Evolutionary conservation across 2,329 filamentous ascomycete species (phyloP).

Genomic region (Fusarium tuaranense): DNA sequence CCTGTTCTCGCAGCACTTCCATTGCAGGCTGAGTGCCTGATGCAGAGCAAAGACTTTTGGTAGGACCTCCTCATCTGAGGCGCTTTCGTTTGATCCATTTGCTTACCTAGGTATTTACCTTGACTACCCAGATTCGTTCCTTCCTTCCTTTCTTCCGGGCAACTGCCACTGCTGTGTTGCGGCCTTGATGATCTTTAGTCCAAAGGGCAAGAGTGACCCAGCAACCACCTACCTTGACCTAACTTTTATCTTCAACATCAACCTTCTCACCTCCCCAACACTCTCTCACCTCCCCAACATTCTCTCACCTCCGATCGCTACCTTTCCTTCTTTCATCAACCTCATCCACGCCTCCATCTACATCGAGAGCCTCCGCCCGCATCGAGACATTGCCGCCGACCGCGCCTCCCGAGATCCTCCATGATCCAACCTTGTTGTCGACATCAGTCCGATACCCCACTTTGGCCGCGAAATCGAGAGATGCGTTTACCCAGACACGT

Average conservation of each 20-base stretch:
- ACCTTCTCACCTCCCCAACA: background rate
- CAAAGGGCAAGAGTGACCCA: constrained; percentile 25
- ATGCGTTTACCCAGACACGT: constrained; percentile 30
- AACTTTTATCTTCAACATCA: constrained; percentile 9
- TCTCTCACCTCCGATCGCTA: background rate
- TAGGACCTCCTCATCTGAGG: background rate
- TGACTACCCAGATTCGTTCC: background rate
- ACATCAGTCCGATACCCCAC: constrained; percentile 9
- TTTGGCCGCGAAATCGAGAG: constrained; percentile 23
- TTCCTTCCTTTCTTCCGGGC: background rate
- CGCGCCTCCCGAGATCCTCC: constrained; percentile 1
- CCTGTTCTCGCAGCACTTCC: constrained; percentile 19
- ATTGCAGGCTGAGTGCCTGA: constrained; percentile 28
- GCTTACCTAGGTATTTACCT: background rate
- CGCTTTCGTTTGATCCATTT: background rate
- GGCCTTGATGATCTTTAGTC: constrained; percentile 13
- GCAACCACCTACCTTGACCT: constrained; percentile 29
- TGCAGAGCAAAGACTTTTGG: constrained; percentile 9
- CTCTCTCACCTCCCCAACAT: background rate
- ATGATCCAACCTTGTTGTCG: constrained; percentile 17
- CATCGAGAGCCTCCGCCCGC: background rate
- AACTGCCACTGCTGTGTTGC: background rate
- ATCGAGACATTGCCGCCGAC: background rate
- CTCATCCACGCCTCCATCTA: background rate
- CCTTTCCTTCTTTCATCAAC: background rate